Conservation (phyloP, 2,329 filamentous ascomycete genomes). For the Domatiomyces globalis region DNA sequence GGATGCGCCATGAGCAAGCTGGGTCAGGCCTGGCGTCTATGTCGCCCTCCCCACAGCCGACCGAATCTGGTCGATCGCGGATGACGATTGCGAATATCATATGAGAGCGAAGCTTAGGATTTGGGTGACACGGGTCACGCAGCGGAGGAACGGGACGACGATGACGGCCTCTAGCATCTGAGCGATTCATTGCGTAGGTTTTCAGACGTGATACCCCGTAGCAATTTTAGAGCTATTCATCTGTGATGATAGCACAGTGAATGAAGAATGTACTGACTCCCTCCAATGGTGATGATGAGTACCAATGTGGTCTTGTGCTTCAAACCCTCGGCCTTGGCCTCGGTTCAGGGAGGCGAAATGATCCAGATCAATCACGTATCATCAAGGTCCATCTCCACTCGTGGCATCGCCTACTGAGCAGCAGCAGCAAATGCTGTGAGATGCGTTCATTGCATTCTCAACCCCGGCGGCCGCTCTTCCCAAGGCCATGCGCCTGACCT, state of each 20-base stretch:
- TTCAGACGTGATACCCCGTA: neutral
- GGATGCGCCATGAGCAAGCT: slow-evolving; percentile 7
- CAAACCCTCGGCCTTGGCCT: no score
- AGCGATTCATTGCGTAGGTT: neutral
- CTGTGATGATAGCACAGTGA: neutral
- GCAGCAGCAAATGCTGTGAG: neutral
- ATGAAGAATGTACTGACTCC: no score
- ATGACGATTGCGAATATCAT: slow-evolving; percentile 37
- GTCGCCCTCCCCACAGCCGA: slow-evolving; percentile 1
- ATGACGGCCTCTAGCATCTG: neutral
- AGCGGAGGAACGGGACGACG: neutral
- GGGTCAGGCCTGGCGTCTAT: slow-evolving; percentile 15
- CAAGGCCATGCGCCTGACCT: neutral
- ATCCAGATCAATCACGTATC: no score
- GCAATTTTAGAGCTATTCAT: neutral
- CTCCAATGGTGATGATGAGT: no score
- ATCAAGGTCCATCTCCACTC: no score
- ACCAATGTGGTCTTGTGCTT: no score
- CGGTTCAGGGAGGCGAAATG: no score
- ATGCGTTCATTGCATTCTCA: neutral
- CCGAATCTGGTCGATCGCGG: slow-evolving; percentile 23
- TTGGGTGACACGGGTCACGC: neutral
- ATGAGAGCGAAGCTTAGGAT: neutral
- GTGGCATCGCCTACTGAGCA: neutral
- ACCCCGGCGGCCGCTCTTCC: neutral